phyloP scores from a whole-genome alignment of 1,284 basidiomycete genomes.

The Microbotryomycetes sp. region DNA sequence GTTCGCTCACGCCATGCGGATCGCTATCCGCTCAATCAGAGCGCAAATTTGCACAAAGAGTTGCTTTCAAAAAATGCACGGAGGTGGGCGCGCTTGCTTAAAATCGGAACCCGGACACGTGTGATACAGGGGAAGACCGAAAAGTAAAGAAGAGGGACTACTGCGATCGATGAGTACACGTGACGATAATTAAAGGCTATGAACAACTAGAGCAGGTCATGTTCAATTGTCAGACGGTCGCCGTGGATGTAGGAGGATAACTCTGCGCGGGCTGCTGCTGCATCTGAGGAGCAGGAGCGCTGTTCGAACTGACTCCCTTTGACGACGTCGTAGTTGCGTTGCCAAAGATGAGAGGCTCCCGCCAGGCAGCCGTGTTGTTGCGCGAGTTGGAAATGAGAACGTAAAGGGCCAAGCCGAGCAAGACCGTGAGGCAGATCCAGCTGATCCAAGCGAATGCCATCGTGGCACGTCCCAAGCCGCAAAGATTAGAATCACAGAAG shows the following conservation, averaged over 20 bases:
- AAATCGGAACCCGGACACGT: too few relatives aligned
- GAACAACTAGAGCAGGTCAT: too few relatives aligned
- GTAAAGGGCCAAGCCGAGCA: not conserved
- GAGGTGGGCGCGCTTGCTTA: too few relatives aligned
- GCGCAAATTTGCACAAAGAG: too few relatives aligned
- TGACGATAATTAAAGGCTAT: too few relatives aligned
- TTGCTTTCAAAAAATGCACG: too few relatives aligned
- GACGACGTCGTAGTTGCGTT: not conserved
- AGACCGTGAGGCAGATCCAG: slow-evolving; percentile 2
- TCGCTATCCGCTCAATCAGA: too few relatives aligned
- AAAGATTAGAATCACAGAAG: not conserved
- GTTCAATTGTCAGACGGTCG: not conserved
- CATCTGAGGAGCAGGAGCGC: not conserved
- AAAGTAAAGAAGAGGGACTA: too few relatives aligned
- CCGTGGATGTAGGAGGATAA: not conserved
- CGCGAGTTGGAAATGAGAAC: not conserved
- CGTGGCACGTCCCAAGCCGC: slow-evolving; percentile 5
- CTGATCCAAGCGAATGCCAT: slow-evolving; percentile 22
- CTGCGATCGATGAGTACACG: too few relatives aligned
- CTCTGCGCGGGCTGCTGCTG: not conserved
- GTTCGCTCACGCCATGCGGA: too few relatives aligned
- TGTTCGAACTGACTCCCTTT: not conserved
- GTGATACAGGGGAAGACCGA: too few relatives aligned
- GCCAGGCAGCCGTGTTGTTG: not conserved
- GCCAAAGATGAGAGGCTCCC: not conserved